Conservation (phyloP, 768 basidiomycete species). For the Pulveroboletus frians region DNA sequence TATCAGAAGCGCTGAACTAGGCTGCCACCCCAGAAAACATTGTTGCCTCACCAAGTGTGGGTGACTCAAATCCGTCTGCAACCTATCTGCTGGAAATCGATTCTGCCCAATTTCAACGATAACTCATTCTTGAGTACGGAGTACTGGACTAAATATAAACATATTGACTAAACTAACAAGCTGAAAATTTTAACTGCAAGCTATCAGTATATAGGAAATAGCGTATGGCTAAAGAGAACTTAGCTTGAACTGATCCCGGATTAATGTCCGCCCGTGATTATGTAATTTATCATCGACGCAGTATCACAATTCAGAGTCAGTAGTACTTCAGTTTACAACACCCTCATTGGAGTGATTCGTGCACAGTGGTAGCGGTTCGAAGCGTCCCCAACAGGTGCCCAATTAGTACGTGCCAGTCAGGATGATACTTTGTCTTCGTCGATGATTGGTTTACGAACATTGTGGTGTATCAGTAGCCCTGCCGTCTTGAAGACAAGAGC, state of each 20-base stretch:
- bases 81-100: not conserved
- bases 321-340: no score
- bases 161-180: no score
- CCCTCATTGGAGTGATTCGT: no score
- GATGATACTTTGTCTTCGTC: not conserved
- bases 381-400: not conserved
- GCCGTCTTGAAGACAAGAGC: not conserved
- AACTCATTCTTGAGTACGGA: no score
- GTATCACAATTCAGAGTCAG: no score
- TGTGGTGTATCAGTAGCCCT: not conserved
- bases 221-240: no score
- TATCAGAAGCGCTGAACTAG: not conserved
- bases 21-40: not conserved
- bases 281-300: no score
- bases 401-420: not conserved
- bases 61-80: conserved; percentile 5
- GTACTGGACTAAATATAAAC: no score
- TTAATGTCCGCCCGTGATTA: no score
- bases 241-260: no score
- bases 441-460: not conserved
- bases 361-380: not conserved
- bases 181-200: no score
- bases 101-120: conserved; percentile 19
- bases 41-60: conserved; percentile 2
- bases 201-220: no score